Evolutionary conservation across 345 rosid species (phyloP), one percentile per base, ranked within the genome.

Genomic region (Streptanthus diversifolius): DNA sequence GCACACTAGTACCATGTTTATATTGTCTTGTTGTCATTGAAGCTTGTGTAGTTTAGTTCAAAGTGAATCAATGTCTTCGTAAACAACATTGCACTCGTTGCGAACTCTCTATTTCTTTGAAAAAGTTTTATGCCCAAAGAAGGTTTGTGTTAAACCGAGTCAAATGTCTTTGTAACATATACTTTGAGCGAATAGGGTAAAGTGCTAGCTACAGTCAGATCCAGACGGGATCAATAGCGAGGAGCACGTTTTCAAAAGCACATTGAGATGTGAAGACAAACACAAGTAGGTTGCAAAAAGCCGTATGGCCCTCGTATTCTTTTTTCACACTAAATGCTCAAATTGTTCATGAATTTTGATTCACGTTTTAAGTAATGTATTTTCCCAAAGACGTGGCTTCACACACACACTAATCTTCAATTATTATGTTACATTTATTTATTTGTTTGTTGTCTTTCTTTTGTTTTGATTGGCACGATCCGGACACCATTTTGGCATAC

Each of bases 381-480:
- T 3, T 24, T 6, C 1, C 18, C 7, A 54, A 18, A 55, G 41
- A 57, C 52, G 68, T 61, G 68, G 48, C 1, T 59, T 48, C 66
- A 56, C 51, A 67, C 9, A 30, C 56, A 47, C 43, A 5, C 10
- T 7, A 48, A 13, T 4, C 11, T 48, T 0, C 6, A 9, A 15
- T 19, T 17, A 14, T 37, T 5, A 2, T 37, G 24, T 22, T 22
- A 48, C 13, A 22, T 8, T 33, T 7, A 13, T 32, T 18, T 30
- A 32, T 13, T 5, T 5, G 6, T 30, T 5, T 30, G 7, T 5
- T 25, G 11, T 27, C 21, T 11, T 0, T 27, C 5, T 13, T 3
- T 48, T 11, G 58, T 11, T 59, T 49, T 36, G 7, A 45, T 73
- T 74, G 67, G 61, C 78, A 74, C 72, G 67, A 47, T 66, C 67